These are phyloP conservation scores for Scutellaria baicalensis DNA, from an alignment of 257 asterid species.

Conservation along the genomic window DNA sequence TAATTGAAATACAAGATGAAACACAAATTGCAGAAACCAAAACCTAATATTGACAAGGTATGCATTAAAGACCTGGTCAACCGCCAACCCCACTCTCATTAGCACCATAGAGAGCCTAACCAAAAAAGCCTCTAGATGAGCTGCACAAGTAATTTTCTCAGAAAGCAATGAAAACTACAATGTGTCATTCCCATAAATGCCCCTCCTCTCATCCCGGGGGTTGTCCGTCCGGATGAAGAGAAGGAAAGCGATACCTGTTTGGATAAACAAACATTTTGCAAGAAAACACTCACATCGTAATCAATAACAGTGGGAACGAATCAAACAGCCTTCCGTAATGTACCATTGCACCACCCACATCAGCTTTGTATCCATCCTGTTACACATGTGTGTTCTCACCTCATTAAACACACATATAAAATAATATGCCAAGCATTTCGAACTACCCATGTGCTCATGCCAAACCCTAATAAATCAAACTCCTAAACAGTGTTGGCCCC, in stretches of 20 bases:
- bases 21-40: background rate
- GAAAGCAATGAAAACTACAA: background rate
- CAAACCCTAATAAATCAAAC: constrained; percentile 13
- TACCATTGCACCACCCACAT: constrained; percentile 9
- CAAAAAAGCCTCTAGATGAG: background rate
- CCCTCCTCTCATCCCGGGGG: background rate
- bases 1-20: background rate
- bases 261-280: constrained; percentile 7
- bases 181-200: background rate
- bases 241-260: constrained; percentile 16
- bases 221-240: constrained; percentile 11
- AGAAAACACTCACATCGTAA: constrained; percentile 12
- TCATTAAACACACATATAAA: constrained; percentile 3
- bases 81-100: background rate
- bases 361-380: background rate
- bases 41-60: background rate
- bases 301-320: constrained; percentile 1
- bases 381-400: background rate
- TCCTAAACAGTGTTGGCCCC: constrained; percentile 2
- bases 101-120: background rate
- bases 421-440: constrained; percentile 1
- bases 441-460: constrained; percentile 19
- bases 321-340: constrained; percentile 15
- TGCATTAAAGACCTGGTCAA: background rate
- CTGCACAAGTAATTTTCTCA: background rate